Evolutionary conservation across 208 protist species (phyloP), one percentile per base, ranked within the genome.

Genomic region (Acanthamoeba royreba): DNA sequence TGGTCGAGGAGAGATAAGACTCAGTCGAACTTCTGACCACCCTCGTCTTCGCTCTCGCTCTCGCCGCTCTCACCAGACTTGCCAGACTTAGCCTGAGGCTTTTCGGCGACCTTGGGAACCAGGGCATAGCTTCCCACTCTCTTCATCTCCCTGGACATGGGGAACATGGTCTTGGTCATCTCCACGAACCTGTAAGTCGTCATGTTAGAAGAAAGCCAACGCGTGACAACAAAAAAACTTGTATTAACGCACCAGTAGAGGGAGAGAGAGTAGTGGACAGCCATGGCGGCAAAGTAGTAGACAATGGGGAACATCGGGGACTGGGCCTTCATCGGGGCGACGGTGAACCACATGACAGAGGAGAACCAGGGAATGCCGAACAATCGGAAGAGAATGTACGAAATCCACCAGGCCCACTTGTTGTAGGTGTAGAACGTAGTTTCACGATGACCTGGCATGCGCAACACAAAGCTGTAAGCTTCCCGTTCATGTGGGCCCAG

Each of bases 111-210:
- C 38, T 53, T 45, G 74, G 45, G 74, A 2, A 85, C 74, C 13
- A 85, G 74, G 25, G 45, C 42, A 85, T 45, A 85, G 74, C 38
- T 53, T 17, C 74, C 38, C 74, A 85, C 38, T 15, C 38, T n/a
- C 74, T 85, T 52, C 74, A 85, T 85, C 45, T 85, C 42, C 38
- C 42, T 45, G 22, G 74, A 85, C 13, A 52, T n/a, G n/a, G 74
- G 74, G 74, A 85, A 85, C 74, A 85, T 85, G 74, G 74, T 85
- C 42, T 52, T 45, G n/a, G 74, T 85, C 74, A 85, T 85, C 45
- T 85, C 74, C 4, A 85, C 74, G n/a, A 85, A 72, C 61, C 61
- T 72, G n/a, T n/a, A n/a, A n/a, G n/a, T 3, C 19, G 2, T 58
- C n/a, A n/a, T n/a, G 19, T 55, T 9, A 9, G 49, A 19, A 55